Conservation (phyloP, 768 basidiomycete species). For the Mycena galopus region DNA sequence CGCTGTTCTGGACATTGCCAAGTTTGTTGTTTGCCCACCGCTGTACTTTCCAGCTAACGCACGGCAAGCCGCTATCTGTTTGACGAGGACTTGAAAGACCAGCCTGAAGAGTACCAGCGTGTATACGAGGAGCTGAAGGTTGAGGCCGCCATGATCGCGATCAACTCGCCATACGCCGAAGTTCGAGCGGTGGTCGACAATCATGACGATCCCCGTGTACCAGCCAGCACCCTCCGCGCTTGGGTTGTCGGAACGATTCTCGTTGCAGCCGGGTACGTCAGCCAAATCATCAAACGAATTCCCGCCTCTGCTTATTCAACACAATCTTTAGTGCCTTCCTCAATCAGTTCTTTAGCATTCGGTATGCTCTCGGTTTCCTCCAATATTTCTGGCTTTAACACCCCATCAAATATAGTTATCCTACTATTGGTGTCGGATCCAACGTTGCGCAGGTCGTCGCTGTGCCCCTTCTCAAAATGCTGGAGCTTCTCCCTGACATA, state of each 20-base stretch:
- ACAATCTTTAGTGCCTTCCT: slow-evolving; percentile 38
- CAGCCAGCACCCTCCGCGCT: slow-evolving; percentile 65
- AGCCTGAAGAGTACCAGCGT: slow-evolving; percentile 35
- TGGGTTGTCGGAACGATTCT: slow-evolving; percentile 50
- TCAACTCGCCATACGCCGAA: slow-evolving; percentile 70
- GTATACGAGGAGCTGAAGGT: slow-evolving; percentile 41
- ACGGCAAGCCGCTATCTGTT: slow-evolving; percentile 28
- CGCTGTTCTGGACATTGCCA: slow-evolving; percentile 8
- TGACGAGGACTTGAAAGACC: slow-evolving; percentile 21
- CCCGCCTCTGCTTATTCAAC: neutral
- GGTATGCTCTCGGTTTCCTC: slow-evolving; percentile 23
- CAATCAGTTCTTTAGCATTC: slow-evolving; percentile 48
- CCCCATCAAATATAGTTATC: slow-evolving; percentile 28
- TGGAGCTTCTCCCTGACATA: slow-evolving; percentile 43
- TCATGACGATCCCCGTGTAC: slow-evolving; percentile 63
- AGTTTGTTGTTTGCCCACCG: neutral
- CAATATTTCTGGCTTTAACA: neutral
- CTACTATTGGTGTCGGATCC: slow-evolving; percentile 24
- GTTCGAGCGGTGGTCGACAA: slow-evolving; percentile 75
- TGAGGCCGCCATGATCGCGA: slow-evolving; percentile 44
- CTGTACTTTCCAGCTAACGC: neutral
- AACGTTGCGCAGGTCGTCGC: slow-evolving; percentile 64
- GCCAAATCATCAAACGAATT: no score
- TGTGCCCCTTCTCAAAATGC: slow-evolving; percentile 59
- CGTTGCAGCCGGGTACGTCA: slow-evolving; percentile 23